Percentiles rank a stretch among this genome's conserved stretches.
phyloP scores from a whole-genome alignment of 108 stramenopile genomes.

The Pseudonitzschia multistriata region DNA sequence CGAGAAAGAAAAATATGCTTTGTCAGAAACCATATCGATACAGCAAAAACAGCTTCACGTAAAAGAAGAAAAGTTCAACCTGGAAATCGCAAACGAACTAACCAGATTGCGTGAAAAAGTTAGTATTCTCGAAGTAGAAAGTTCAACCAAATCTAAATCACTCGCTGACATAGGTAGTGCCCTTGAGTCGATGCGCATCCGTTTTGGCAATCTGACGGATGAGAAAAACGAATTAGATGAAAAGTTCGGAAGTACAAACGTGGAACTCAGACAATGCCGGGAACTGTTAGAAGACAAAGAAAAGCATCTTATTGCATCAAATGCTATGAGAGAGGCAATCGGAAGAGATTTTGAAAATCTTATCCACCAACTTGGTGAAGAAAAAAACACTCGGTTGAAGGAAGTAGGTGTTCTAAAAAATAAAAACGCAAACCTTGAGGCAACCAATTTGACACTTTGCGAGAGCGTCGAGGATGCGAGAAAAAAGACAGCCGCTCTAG shows the following conservation, averaged over 20 bases:
- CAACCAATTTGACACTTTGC: neutral
- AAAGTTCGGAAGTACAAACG: neutral
- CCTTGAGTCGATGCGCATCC: neutral
- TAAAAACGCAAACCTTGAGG: neutral
- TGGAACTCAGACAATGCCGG: neutral
- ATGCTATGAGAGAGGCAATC: neutral
- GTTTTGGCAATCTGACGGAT: neutral
- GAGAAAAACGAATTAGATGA: conserved; percentile 1
- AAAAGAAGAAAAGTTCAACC: neutral
- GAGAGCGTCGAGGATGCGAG: neutral
- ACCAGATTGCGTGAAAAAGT: neutral
- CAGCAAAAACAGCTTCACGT: neutral
- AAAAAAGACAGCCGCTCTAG: neutral
- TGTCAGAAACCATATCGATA: conserved; percentile 6
- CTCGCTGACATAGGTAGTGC: neutral
- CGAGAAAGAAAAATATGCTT: neutral
- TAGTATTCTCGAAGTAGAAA: neutral
- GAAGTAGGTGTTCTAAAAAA: neutral
- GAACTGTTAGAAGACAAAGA: neutral
- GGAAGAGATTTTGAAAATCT: neutral
- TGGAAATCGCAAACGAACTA: neutral
- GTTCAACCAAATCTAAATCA: neutral
- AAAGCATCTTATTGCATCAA: neutral
- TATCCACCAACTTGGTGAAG: neutral
- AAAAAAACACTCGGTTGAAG: neutral